Evolutionary conservation across 2,329 filamentous ascomycete species (phyloP), one percentile per base, ranked within the genome.

Genomic region (Claviceps humidiphila): DNA sequence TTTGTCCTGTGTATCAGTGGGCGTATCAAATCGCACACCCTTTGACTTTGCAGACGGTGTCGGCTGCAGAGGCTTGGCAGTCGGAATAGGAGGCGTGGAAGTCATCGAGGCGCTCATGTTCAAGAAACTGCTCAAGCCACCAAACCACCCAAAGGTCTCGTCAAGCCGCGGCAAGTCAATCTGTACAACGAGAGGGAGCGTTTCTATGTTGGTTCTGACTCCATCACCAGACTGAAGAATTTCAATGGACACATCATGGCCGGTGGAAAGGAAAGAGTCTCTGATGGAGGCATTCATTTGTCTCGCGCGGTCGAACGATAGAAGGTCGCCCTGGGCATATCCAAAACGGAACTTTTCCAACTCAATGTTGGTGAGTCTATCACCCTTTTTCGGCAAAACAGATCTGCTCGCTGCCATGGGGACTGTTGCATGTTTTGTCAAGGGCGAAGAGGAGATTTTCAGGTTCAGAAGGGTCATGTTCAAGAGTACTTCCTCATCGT

Each of bases 121-220:
- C 44, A 98, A 72, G 50, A 98, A 85, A 58, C 89, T 89, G 65
- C 90, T 95, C 44, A 98, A 72, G 0, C 93, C 93, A 39, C 93
- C 93, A 67, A 96, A 90, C 75, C 87, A 89, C 52, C 81, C 81
- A 54, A 97, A 82, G 0, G 87, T 87, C 60, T 95, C 89, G 59
- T 97, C 93, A 22, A 97, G 70, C 52, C 80, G 79, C 57, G 85
- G 83, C 16, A 96, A 71, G 62, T 97, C 87, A 42, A 97, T 68
- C 53, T 82, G 78, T 9, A 95, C 65, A 54, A 84, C 80, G 1
- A 96, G 66, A 5, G 90, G 89, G 9, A 94, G 74, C 0, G 89
- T 94, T 50, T 81, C 79, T 14, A 95, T 64, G 37, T 86, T 81
- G 16, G 86, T 76, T 53, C 71, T 71, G 14, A 69, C 74, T 5